Evolutionary conservation across 345 rosid species (phyloP).

Genomic region (Eutrema heterophyllum): DNA sequence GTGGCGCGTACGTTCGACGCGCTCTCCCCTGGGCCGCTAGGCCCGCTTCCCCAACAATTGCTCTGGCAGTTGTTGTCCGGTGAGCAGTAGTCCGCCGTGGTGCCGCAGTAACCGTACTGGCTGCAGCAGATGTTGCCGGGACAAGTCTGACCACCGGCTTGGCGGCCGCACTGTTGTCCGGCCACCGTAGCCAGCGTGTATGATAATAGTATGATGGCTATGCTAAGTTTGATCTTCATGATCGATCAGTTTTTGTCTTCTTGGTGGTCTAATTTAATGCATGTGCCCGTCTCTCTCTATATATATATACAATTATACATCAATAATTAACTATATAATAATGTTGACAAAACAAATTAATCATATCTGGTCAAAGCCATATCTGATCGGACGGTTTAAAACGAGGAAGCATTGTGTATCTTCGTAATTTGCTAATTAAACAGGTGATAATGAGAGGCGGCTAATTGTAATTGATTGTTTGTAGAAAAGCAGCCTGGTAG

Average conservation of each 20-base stretch:
- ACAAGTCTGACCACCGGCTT: conserved; percentile 34
- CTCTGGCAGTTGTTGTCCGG: conserved; percentile 36
- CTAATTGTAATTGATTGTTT: conserved; percentile 4
- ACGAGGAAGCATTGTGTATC: background rate
- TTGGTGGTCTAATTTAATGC: background rate
- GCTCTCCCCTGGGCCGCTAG: conserved; percentile 26
- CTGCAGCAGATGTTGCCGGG: conserved; percentile 35
- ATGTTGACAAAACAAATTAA: background rate
- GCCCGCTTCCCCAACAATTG: conserved; percentile 33
- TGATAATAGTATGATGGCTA: conserved; percentile 6
- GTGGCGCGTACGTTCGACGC: conserved; percentile 61
- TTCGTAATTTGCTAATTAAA: background rate
- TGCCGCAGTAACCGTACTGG: conserved; percentile 37
- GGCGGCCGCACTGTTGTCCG: conserved; percentile 36
- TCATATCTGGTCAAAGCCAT: background rate
- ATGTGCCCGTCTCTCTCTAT: background rate
- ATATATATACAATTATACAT: background rate
- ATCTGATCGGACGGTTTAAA: conserved; percentile 5
- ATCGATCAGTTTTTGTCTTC: background rate
- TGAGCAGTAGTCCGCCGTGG: conserved; percentile 36
- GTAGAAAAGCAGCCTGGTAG: conserved; percentile 12
- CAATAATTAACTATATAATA: background rate
- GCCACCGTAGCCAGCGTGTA: conserved; percentile 5
- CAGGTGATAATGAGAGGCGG: conserved; percentile 22
- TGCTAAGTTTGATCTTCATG: conserved; percentile 21